Percentiles rank a stretch among this genome's conserved stretches.
Evolutionary conservation across 2,329 filamentous ascomycete species (phyloP).

Genomic region (Orbilia ellipsospora): DNA sequence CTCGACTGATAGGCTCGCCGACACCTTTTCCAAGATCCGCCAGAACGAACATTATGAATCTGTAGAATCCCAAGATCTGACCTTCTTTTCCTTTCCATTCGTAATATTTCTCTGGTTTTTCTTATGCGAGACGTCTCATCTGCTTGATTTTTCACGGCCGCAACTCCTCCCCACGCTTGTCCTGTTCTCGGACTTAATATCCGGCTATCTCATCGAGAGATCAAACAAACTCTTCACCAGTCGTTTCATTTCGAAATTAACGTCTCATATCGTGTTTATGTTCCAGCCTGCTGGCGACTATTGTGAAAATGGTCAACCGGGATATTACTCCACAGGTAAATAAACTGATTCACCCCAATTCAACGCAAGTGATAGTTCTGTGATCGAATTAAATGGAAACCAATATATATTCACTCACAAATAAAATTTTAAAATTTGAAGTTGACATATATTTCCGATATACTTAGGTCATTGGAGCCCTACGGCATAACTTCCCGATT

Average conservation of each 20-base stretch:
- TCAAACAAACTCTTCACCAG: too few species aligned
- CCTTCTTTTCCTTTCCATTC: too few species aligned
- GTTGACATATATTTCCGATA: constrained; percentile 2
- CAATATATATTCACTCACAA: too few species aligned
- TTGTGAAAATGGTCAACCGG: constrained; percentile 28
- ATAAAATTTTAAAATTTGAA: not conserved
- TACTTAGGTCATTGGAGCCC: constrained; percentile 26
- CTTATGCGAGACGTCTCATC: not conserved
- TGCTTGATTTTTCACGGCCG: not conserved
- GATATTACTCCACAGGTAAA: constrained; percentile 42
- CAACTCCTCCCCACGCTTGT: not conserved
- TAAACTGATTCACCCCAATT: not conserved
- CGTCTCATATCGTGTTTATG: not conserved
- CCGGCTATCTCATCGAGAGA: too few species aligned
- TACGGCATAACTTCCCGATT: constrained; percentile 43
- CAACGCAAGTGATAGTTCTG: not conserved
- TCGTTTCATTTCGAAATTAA: too few species aligned
- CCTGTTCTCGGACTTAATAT: too few species aligned
- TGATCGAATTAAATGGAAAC: too few species aligned
- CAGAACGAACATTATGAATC: constrained; percentile 18
- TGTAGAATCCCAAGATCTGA: constrained; percentile 24
- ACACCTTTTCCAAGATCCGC: constrained; percentile 3
- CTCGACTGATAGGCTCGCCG: not conserved
- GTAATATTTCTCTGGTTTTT: constrained; percentile 13
- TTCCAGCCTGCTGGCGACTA: not conserved